Conservation (phyloP, 1,284 basidiomycete species). For the Heterobasidion annosum region DNA sequence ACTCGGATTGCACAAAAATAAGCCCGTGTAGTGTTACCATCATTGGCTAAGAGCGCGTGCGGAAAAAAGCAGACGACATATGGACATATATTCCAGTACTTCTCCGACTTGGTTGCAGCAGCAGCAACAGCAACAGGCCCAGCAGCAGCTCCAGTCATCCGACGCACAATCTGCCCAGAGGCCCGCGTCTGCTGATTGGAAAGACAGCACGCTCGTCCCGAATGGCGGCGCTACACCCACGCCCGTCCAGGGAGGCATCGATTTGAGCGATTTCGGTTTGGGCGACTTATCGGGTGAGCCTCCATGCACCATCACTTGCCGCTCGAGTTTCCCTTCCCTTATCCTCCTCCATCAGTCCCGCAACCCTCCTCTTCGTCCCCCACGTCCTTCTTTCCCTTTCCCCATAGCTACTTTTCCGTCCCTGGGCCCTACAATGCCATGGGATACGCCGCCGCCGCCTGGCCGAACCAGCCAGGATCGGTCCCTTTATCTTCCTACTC, state of each 20-base stretch:
- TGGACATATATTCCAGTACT: constrained; percentile 43
- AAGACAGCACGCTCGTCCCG: constrained; percentile 27
- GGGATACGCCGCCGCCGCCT: constrained; percentile 36
- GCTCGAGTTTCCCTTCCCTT: constrained; percentile 9
- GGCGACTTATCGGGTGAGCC: constrained; percentile 28
- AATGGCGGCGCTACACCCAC: constrained; percentile 15
- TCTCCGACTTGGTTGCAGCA: constrained; percentile 38
- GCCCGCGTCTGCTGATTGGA: constrained; percentile 35
- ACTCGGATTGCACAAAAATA: constrained; percentile 37
- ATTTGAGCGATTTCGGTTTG: constrained; percentile 32
- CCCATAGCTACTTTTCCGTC: constrained; percentile 22
- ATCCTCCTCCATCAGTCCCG: constrained; percentile 13
- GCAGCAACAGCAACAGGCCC: constrained; percentile 28
- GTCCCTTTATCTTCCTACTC: constrained; percentile 68
- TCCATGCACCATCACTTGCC: constrained; percentile 1
- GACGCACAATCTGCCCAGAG: constrained; percentile 20
- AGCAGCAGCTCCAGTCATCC: constrained; percentile 9
- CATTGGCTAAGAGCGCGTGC: constrained; percentile 32
- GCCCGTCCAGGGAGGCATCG: constrained; percentile 23
- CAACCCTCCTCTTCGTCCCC: constrained; percentile 30
- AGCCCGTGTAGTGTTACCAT: constrained; percentile 43
- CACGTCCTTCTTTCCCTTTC: constrained; percentile 27
- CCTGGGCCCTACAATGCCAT: constrained; percentile 41
- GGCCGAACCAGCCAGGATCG: constrained; percentile 31
- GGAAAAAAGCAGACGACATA: constrained; percentile 35